These are phyloP conservation scores for Aspergillus viridinutans DNA, from an alignment of 2,329 filamentous ascomycete genomes.

Conservation along the genomic window DNA sequence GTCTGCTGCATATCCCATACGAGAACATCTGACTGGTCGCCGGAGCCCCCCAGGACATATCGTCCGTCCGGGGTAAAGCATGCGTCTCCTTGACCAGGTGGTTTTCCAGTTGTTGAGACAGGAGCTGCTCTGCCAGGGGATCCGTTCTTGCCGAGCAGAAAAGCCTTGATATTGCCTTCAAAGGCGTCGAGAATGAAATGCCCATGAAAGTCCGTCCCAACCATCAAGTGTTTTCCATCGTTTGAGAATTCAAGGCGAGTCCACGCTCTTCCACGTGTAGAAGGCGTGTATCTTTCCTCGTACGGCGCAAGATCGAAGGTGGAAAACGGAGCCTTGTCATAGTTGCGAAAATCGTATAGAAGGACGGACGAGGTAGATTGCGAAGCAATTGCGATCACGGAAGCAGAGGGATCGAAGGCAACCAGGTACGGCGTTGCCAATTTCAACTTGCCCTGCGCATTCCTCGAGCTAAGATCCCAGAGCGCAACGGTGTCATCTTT, in stretches of 20 bases:
- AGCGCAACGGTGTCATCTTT: slow-evolving; percentile 86
- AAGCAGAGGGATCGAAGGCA: slow-evolving; percentile 87
- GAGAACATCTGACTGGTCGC: slow-evolving; percentile 64
- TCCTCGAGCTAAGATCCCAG: slow-evolving; percentile 81
- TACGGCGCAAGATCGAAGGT: slow-evolving; percentile 69
- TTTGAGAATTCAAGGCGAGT: slow-evolving; percentile 93
- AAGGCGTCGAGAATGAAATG: slow-evolving; percentile 96
- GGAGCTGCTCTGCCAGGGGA: slow-evolving; percentile 48
- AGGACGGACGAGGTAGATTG: slow-evolving; percentile 74
- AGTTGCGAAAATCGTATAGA: slow-evolving; percentile 91
- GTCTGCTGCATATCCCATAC: slow-evolving; percentile 76
- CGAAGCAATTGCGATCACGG: slow-evolving; percentile 84
- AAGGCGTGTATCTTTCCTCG: slow-evolving; percentile 53
- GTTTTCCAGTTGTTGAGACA: slow-evolving; percentile 52
- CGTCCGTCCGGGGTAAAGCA: slow-evolving; percentile 87
- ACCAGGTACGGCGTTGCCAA: slow-evolving; percentile 77
- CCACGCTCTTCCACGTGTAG: slow-evolving; percentile 58
- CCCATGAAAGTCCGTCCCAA: slow-evolving; percentile 77
- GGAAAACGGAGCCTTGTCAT: slow-evolving; percentile 83
- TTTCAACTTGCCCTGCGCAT: slow-evolving; percentile 74
- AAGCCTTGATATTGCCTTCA: slow-evolving; percentile 72
- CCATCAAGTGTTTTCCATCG: slow-evolving; percentile 79
- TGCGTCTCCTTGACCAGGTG: slow-evolving; percentile 63
- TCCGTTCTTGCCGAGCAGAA: slow-evolving; percentile 52
- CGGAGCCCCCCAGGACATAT: slow-evolving; percentile 78